Percentiles rank a stretch among this genome's conserved stretches.
Conservation (phyloP, 345 rosid genomes). For the Eucalyptus regnans region DNA sequence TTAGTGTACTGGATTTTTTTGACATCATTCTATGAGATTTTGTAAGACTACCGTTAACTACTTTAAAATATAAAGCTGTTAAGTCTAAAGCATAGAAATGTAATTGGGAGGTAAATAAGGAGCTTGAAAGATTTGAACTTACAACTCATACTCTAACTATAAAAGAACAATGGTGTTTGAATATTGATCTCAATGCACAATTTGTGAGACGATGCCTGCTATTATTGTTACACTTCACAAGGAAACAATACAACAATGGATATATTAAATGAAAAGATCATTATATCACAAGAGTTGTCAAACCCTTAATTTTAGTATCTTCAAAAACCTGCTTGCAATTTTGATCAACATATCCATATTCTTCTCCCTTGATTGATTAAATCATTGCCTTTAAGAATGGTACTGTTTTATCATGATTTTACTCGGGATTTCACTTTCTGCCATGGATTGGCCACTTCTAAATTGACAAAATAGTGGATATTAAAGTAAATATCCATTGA, state of each 20-base stretch:
- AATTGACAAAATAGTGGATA: neutral
- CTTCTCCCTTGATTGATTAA: neutral
- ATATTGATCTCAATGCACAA: no score
- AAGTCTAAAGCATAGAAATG: neutral
- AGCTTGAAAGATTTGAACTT: neutral
- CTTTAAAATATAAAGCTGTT: neutral
- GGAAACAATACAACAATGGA: neutral
- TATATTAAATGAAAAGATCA: neutral
- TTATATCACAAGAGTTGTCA: neutral
- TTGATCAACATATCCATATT: no score
- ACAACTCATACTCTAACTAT: neutral
- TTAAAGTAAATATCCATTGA: neutral
- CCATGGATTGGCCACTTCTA: neutral
- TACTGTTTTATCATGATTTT: neutral
- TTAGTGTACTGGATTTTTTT: neutral
- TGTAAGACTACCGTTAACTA: neutral
- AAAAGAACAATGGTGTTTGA: no score
- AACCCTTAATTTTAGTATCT: neutral
- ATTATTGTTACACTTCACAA: no score
- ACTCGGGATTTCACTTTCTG: neutral
- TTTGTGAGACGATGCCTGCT: neutral
- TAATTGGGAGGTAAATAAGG: neutral
- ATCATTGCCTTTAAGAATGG: neutral
- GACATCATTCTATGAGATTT: neutral
- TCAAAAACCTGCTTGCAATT: neutral